Evolutionary conservation across 1,284 basidiomycete genomes (phyloP).

Genomic region (Apiotrichum brassicae): DNA sequence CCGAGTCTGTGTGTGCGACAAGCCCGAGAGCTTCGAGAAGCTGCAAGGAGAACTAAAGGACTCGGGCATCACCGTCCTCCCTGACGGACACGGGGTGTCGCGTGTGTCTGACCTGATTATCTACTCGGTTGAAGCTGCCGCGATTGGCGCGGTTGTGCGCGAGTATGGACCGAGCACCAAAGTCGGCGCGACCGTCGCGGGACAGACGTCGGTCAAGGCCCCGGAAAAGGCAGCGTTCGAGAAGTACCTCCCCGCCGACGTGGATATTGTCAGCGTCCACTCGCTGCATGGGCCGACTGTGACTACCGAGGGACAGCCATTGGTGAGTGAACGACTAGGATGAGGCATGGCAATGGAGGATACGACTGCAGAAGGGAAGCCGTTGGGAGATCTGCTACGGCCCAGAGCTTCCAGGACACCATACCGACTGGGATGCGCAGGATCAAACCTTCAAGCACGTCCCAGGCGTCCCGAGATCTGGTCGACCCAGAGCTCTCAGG

Average conservation of each 20-base stretch:
- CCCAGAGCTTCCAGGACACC: too few species aligned
- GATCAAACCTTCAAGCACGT: too few species aligned
- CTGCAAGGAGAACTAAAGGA: constrained; percentile 58
- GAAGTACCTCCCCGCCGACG: constrained; percentile 74
- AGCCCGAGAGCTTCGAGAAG: constrained; percentile 65
- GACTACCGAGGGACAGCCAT: constrained; percentile 80
- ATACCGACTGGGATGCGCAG: too few species aligned
- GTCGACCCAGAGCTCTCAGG: too few species aligned
- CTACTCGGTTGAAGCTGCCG: constrained; percentile 92
- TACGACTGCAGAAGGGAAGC: too few species aligned
- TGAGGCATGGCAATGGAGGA: too few species aligned
- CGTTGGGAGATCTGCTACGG: not conserved
- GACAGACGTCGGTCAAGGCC: constrained; percentile 94
- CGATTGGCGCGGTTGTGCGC: constrained; percentile 72
- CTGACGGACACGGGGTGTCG: constrained; percentile 77
- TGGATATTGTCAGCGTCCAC: constrained; percentile 86
- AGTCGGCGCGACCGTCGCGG: constrained; percentile 82
- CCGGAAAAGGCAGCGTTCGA: constrained; percentile 91
- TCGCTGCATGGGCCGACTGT: constrained; percentile 92
- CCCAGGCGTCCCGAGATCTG: too few species aligned
- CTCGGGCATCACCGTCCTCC: constrained; percentile 59
- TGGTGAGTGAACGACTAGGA: constrained; percentile 54
- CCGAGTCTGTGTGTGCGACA: constrained; percentile 89
- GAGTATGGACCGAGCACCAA: constrained; percentile 94
- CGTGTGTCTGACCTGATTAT: constrained; percentile 81